phyloP scores from a whole-genome alignment of 768 basidiomycete genomes.

The Panus rudis region DNA sequence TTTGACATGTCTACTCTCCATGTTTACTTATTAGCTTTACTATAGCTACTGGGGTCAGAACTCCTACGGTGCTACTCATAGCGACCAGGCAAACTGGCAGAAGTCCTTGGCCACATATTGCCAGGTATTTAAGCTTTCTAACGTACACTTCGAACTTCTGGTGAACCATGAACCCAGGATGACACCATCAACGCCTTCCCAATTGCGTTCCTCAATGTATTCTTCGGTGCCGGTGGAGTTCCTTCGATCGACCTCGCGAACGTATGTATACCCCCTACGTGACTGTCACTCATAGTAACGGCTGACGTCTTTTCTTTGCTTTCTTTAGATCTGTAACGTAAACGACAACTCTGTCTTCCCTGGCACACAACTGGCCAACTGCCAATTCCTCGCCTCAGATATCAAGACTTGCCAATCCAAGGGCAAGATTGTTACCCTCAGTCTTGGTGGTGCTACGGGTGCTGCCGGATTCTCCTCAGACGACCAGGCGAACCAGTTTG shows the following conservation, averaged over 20 bases:
- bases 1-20: background rate
- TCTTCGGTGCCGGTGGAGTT: constrained; percentile 49
- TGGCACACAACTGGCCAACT: constrained; percentile 57
- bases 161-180: constrained; percentile 31
- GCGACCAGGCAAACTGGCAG: constrained; percentile 40
- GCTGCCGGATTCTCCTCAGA: constrained; percentile 54
- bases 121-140: constrained; percentile 27
- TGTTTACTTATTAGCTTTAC: background rate
- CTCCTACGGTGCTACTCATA: constrained; percentile 47
- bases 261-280: constrained; percentile 25
- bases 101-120: constrained; percentile 45
- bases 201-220: constrained; percentile 53
- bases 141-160: background rate
- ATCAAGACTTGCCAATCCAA: constrained; percentile 55
- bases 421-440: constrained; percentile 33
- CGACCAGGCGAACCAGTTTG: constrained; percentile 50
- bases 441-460: constrained; percentile 43
- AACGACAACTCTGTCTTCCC: constrained; percentile 49
- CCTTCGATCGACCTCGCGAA: constrained; percentile 59
- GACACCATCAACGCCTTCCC: constrained; percentile 52
- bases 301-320: background rate
- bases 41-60: constrained; percentile 52
- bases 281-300: background rate
- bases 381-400: constrained; percentile 49
- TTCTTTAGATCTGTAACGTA: constrained; percentile 52